phyloP scores from a whole-genome alignment of 2,329 filamentous ascomycete species.

The Xylaria arbuscula region DNA sequence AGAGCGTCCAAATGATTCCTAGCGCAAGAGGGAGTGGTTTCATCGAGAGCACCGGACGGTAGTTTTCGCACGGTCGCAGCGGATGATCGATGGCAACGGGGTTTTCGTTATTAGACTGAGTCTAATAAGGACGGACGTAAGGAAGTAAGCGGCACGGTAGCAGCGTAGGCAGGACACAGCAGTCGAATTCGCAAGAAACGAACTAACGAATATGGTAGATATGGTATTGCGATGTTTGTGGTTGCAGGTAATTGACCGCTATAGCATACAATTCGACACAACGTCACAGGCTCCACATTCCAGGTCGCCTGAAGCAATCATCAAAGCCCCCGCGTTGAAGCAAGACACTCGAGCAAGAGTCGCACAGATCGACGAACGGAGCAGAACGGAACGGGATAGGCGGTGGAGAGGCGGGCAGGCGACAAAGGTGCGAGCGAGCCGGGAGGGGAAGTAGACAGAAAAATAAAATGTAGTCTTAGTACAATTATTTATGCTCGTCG shows the following conservation, averaged over 20 bases:
- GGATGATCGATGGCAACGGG: constrained; percentile 4
- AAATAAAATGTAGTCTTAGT: not conserved
- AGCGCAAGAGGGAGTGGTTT: constrained; percentile 17
- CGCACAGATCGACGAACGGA: not conserved
- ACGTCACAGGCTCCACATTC: not conserved
- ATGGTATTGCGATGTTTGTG: constrained; percentile 1
- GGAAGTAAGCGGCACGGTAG: constrained; percentile 1
- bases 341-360: constrained; percentile 5
- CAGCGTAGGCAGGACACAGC: not conserved
- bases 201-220: not conserved
- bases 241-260: constrained; percentile 16
- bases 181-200: constrained; percentile 11
- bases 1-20: constrained; percentile 3
- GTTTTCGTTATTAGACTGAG: not conserved
- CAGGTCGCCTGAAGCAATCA: not conserved
- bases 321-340: constrained; percentile 18
- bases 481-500: not conserved
- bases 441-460: not conserved
- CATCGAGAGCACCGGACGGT: constrained; percentile 17
- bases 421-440: constrained; percentile 18
- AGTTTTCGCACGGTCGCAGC: constrained; percentile 14
- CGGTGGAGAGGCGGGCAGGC: not conserved
- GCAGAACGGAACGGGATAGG: not conserved
- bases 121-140: not conserved
- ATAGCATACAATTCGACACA: constrained; percentile 4